Evolutionary conservation across 169 alveolate species (phyloP).

Genomic region (Plasmodium knowlesi): DNA sequence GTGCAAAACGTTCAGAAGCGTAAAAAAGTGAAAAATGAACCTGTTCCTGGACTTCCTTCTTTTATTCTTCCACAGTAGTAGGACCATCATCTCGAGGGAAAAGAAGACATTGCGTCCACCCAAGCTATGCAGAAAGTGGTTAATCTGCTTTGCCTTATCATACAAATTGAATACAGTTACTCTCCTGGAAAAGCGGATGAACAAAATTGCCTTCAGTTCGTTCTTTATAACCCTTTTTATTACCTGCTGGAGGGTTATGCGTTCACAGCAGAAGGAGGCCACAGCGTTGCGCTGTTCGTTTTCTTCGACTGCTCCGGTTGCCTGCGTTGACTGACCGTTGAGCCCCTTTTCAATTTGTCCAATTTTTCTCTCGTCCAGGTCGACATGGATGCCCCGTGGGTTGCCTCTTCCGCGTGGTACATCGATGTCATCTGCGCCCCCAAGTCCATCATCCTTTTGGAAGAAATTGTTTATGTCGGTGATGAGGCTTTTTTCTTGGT

Average conservation of each 20-base stretch:
- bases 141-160: conserved; percentile 24
- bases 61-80: neutral
- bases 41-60: neutral
- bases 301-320: neutral
- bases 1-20: conserved; percentile 1
- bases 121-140: neutral
- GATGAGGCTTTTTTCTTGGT: neutral
- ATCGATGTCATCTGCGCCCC: neutral
- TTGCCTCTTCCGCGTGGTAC: neutral
- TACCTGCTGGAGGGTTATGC: neutral
- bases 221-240: conserved; percentile 2
- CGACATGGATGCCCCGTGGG: neutral
- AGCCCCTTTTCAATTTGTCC: neutral
- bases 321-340: neutral
- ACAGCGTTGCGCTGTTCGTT: neutral
- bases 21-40: conserved; percentile 26
- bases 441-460: neutral
- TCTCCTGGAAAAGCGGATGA: neutral
- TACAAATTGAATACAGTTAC: neutral
- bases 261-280: neutral
- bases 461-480: neutral
- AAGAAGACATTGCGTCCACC: conserved; percentile 7
- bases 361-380: neutral
- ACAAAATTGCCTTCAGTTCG: conserved; percentile 43
- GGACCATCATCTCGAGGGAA: conserved; percentile 1